Percentiles rank a stretch among this genome's conserved stretches.
Evolutionary conservation across 441 rosid genomes (phyloP).

Genomic region (Erodium trifolium): DNA sequence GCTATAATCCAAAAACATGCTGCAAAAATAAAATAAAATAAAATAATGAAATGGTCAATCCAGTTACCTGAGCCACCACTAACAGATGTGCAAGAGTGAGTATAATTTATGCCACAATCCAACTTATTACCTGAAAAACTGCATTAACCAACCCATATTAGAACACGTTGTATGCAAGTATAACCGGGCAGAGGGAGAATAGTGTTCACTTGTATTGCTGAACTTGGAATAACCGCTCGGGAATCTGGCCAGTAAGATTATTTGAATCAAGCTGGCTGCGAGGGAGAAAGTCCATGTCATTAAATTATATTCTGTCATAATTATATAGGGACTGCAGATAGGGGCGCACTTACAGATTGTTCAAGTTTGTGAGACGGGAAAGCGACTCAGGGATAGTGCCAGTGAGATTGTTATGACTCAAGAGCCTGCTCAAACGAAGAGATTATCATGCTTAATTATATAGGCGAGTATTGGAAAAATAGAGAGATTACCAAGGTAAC

Average conservation of each 20-base stretch:
- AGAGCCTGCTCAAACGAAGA: constrained; percentile 50
- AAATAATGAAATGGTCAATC: background rate
- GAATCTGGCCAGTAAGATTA: constrained; percentile 65
- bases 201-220: constrained; percentile 65
- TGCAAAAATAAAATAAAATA: background rate
- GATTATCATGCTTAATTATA: constrained; percentile 5
- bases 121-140: background rate
- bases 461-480: background rate
- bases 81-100: background rate
- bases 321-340: background rate
- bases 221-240: constrained; percentile 49
- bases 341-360: constrained; percentile 53
- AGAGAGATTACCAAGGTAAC: constrained; percentile 35
- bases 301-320: background rate
- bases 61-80: background rate
- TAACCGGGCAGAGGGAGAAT: background rate
- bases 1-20: background rate
- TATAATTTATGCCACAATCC: background rate
- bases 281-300: background rate
- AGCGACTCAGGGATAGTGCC: constrained; percentile 75
- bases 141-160: background rate
- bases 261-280: constrained; percentile 77
- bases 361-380: constrained; percentile 45
- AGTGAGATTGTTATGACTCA: background rate
- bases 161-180: background rate